Evolutionary conservation across 1,284 basidiomycete genomes (phyloP), one percentile per base, ranked within the genome.

Genomic region (Xanthoconium separans): DNA sequence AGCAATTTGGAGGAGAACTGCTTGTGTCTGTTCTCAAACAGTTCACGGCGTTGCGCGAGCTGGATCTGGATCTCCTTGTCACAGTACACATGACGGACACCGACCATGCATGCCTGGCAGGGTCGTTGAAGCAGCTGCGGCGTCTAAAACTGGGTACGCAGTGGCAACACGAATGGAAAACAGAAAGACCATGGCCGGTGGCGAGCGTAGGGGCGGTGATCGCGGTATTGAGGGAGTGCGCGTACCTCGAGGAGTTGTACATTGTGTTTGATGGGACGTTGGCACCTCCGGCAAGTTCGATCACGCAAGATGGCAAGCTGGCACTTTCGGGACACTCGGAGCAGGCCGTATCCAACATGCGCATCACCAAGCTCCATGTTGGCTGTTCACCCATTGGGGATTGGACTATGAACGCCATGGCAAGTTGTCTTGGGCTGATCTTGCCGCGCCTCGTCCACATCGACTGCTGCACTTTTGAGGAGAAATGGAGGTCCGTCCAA

Each of bases 81-180:
- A 54, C 51, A 3, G 48, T 42, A 0, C 20, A 37, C 0, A 37
- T 60, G 8, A 27, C 46, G 2, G 47, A 61, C 15, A 39, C 12
- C 1, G 58, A 65, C 37, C 54, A 44, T 36, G 49, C 12, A 13
- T 11, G 16, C 15, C 27, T 62, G 20, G 61, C 58, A 15, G 4
- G 7, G 12, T 61, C 54, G 6, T 36, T 61, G 47, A 20, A 37
- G 1, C 27, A 48, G 9, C 22, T 65, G 9, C 50, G 49, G n/a
- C 20, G 36, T 10, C 44, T 62, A 6, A 65, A 63, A 30, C 45
- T 61, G 12, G 63, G 54, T 7, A 63, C 61, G 34, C 54, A 27
- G 7, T 27, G 27, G 7, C 27, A 27, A 27, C 27, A 27, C 27
- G 27, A 27, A 6, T 27, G 27, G 27, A 27, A 27, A 6, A 27